Percentiles rank a stretch among this genome's conserved stretches.
Evolutionary conservation across 2,329 filamentous ascomycete species (phyloP).

Genomic region (Bipolaris cookei): DNA sequence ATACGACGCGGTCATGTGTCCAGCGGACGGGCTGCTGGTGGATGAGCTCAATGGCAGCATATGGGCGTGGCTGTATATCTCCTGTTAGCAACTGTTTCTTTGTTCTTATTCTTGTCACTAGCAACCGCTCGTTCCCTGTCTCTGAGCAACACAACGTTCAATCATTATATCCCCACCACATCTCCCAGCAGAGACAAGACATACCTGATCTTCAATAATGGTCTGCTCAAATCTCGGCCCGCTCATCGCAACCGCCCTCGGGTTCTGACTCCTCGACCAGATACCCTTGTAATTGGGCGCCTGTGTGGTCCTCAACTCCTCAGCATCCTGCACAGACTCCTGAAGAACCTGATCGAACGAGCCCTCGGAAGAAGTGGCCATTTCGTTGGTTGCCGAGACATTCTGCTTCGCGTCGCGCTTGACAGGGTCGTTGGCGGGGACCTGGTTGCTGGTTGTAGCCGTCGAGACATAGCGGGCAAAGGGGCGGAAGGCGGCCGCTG

Average conservation of each 20-base stretch:
- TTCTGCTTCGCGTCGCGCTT: slow-evolving; percentile 55
- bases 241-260: slow-evolving; percentile 82
- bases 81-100: slow-evolving; percentile 28
- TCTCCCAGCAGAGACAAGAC: slow-evolving; percentile 32
- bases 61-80: slow-evolving; percentile 74
- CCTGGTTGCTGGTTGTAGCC: slow-evolving; percentile 60
- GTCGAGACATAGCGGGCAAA: slow-evolving; percentile 34
- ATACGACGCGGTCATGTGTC: slow-evolving; percentile 80
- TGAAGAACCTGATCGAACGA: slow-evolving; percentile 60
- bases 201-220: slow-evolving; percentile 88
- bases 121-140: background rate
- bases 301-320: slow-evolving; percentile 69
- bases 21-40: slow-evolving; percentile 95
- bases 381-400: slow-evolving; percentile 67
- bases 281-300: slow-evolving; percentile 82
- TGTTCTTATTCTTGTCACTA: background rate
- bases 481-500: slow-evolving; percentile 28
- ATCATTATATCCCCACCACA: background rate
- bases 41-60: slow-evolving; percentile 91
- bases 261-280: slow-evolving; percentile 87
- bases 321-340: slow-evolving; percentile 61
- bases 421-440: slow-evolving; percentile 71
- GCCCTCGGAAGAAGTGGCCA: slow-evolving; percentile 59
- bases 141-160: background rate
- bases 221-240: slow-evolving; percentile 98